These are phyloP conservation scores for Bimuria novae-zelandiae DNA, from an alignment of 2,329 filamentous ascomycete species.

Conservation along the genomic window DNA sequence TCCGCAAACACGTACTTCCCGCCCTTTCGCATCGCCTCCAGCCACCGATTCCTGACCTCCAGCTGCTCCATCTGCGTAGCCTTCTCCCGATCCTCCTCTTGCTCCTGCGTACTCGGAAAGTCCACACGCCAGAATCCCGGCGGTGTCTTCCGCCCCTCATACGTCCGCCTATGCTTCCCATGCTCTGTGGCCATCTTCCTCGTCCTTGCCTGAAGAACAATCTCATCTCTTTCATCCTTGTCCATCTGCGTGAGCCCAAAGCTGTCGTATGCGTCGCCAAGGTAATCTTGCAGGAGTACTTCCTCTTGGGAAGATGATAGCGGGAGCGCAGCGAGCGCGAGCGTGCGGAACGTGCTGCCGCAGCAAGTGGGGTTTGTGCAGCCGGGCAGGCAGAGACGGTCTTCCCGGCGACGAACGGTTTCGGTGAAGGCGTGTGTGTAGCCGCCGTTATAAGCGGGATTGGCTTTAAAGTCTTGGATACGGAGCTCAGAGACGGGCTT, in stretches of 20 bases:
- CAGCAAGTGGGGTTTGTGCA: conserved; percentile 80
- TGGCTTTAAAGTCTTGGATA: conserved; percentile 80
- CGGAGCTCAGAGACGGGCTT: conserved; percentile 62
- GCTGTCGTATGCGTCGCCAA: conserved; percentile 52
- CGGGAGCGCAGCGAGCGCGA: conserved; percentile 55
- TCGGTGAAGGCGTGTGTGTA: conserved; percentile 74
- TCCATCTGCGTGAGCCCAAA: conserved; percentile 55
- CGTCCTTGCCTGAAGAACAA: conserved; percentile 77
- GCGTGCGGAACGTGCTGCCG: conserved; percentile 69
- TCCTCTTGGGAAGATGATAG: conserved; percentile 44
- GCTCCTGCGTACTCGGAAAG: conserved; percentile 86
- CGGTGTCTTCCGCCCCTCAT: conserved; percentile 72
- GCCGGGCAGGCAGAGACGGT: conserved; percentile 71
- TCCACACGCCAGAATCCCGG: conserved; percentile 91
- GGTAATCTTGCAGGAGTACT: conserved; percentile 57
- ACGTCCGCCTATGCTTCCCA: conserved; percentile 78
- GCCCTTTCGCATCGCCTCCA: conserved; percentile 77
- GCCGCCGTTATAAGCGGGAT: conserved; percentile 72
- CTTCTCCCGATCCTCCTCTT: conserved; percentile 66
- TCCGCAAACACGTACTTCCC: conserved; percentile 84
- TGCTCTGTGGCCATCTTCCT: conserved; percentile 73
- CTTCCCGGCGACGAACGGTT: conserved; percentile 71
- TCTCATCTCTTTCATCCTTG: conserved; percentile 63
- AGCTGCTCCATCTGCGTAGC: conserved; percentile 67
- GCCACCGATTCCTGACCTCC: conserved; percentile 72